Evolutionary conservation across 495 filamentous ascomycete genomes (phyloP).

Genomic region (Parathielavia hyrcaniae): DNA sequence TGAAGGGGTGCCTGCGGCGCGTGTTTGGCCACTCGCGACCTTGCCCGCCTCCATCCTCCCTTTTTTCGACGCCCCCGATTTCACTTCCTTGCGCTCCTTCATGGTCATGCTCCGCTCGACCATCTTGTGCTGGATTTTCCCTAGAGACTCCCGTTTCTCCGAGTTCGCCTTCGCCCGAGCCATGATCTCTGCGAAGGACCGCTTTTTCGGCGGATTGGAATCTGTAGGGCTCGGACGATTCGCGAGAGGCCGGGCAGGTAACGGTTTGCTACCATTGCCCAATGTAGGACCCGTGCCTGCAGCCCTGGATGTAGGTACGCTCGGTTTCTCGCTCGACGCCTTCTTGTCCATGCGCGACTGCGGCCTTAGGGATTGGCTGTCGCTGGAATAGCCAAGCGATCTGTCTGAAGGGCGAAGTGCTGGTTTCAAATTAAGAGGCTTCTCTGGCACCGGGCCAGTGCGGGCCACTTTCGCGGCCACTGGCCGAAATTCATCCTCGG

Average conservation of each 20-base stretch:
- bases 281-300: not conserved
- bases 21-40: slow-evolving; percentile 19
- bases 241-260: slow-evolving; percentile 18
- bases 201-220: slow-evolving; percentile 51
- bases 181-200: slow-evolving; percentile 63
- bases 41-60: slow-evolving; percentile 17
- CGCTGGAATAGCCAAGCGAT: not conserved
- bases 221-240: slow-evolving; percentile 21
- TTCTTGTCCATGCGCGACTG: slow-evolving; percentile 10
- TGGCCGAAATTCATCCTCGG: slow-evolving; percentile 41
- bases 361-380: slow-evolving; percentile 3
- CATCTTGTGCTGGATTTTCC: slow-evolving; percentile 53
- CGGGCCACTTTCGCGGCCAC: slow-evolving; percentile 29
- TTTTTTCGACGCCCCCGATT: slow-evolving; percentile 30
- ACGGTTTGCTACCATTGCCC: slow-evolving; percentile 12
- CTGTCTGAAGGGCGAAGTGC: slow-evolving; percentile 17
- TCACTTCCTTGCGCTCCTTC: slow-evolving; percentile 44
- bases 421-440: slow-evolving; percentile 18
- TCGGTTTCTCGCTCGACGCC: slow-evolving; percentile 8
- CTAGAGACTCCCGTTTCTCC: slow-evolving; percentile 40
- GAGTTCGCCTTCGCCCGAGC: slow-evolving; percentile 55
- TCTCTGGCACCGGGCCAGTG: slow-evolving; percentile 19
- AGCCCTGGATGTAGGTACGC: not conserved
- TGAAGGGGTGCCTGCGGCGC: slow-evolving; percentile 18
- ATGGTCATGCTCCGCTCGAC: slow-evolving; percentile 41